Evolutionary conservation across 2,329 filamentous ascomycete genomes (phyloP), one percentile per base, ranked within the genome.

Genomic region (Calonectria leucothoes): DNA sequence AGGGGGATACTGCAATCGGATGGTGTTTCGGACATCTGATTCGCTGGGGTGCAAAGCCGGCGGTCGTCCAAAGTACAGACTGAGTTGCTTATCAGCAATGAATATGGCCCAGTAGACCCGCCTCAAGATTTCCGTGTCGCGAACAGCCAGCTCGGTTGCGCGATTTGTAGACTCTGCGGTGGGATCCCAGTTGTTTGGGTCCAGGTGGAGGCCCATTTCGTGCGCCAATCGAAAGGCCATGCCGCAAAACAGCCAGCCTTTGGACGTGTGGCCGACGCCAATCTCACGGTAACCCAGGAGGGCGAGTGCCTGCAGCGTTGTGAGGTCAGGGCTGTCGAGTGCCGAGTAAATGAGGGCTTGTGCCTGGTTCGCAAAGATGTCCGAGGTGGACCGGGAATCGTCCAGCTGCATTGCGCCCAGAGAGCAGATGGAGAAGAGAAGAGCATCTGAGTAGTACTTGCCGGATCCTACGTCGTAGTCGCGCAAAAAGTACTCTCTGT

Each of bases 61-160:
- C 20, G 88, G 87, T 25, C 88, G 83, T 12, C 88, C 88, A 77
- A 89, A 89, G 76, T 88, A 89, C 8, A 89, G 79, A 72, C 87
- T 88, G 11, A 89, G 81, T 73, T 89, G 87, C 79, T 89, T 89
- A 66, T 89, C 88, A 1, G 84, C 86, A 20, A 86, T 84, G 70
- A 89, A 89, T 3, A 86, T 85, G 27, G 86, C 87, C 88, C 88
- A 89, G 76, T 89, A 89, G 1, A 88, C 86, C 27, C 88, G 82
- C 10, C 88, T 83, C 4, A 87, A 78, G 20, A 89, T 86, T 73
- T 89, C 87, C n/a, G 86, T 83, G 33, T 89, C 88, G 1, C 81
- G 76, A 35, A 80, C 79, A 5, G 57, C 27, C 70, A 80, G 5
- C 69, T 55, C 35, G 67, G 76, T 74, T 23, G 69, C 70, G 39